These are phyloP conservation scores for Tilletia horrida DNA, from an alignment of 1,284 basidiomycete genomes.

Conservation along the genomic window DNA sequence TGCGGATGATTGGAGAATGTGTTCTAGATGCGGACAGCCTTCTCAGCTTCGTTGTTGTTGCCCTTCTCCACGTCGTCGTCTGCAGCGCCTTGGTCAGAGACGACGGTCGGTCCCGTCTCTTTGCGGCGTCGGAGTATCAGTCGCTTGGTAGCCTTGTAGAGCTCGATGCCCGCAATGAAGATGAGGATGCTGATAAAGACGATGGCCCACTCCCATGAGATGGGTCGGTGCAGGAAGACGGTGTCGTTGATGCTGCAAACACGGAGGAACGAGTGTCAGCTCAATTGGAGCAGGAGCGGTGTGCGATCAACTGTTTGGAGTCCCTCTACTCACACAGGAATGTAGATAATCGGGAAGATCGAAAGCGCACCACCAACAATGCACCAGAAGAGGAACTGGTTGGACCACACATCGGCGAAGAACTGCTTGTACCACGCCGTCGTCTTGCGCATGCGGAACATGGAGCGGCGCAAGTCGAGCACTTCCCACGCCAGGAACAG, in stretches of 20 bases:
- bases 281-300: too few relatives aligned
- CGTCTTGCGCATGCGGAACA: conserved; percentile 50
- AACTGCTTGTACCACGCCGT: conserved; percentile 40
- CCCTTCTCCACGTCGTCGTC: conserved; percentile 10
- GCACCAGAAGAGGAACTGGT: conserved; percentile 49
- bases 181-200: conserved; percentile 47
- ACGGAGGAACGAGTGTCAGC: too few relatives aligned
- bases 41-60: conserved; percentile 8
- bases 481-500: conserved; percentile 56
- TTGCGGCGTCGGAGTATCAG: conserved; percentile 23
- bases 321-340: conserved; percentile 47
- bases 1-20: too few relatives aligned
- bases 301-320: too few relatives aligned
- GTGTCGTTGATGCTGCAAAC: conserved; percentile 42
- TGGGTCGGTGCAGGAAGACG: conserved; percentile 52
- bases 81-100: neutral
- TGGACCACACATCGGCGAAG: conserved; percentile 46
- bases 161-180: conserved; percentile 46
- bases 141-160: conserved; percentile 50
- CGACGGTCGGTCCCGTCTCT: neutral
- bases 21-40: conserved; percentile 3
- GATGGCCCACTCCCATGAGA: conserved; percentile 55
- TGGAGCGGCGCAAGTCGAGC: conserved; percentile 49
- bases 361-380: conserved; percentile 58
- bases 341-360: conserved; percentile 62